Conservation (phyloP, 108 stramenopile species). For the Nitzschia palea region DNA sequence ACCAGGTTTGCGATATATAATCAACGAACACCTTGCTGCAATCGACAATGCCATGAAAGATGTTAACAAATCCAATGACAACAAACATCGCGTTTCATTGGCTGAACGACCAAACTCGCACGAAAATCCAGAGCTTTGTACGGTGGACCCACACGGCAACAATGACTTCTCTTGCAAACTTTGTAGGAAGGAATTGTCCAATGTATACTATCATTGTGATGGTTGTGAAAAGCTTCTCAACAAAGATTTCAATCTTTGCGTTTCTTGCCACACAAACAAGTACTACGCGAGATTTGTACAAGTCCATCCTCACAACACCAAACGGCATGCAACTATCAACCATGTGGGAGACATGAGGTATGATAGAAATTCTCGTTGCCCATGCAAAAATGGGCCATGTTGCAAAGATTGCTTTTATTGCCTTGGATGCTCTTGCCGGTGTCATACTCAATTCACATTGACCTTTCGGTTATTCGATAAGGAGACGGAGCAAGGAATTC, state of each 20-base stretch:
- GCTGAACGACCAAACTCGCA: conserved; percentile 26
- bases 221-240: conserved; percentile 82
- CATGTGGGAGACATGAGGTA: conserved; percentile 48
- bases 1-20: conserved; percentile 26
- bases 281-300: conserved; percentile 25
- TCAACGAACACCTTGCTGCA: conserved; percentile 17
- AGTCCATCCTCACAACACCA: conserved; percentile 60
- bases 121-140: conserved; percentile 28
- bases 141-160: conserved; percentile 54
- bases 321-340: conserved; percentile 49
- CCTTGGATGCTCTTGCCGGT: conserved; percentile 71
- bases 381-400: conserved; percentile 63
- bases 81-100: conserved; percentile 17
- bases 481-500: conserved; percentile 37
- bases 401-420: conserved; percentile 58
- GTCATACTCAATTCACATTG: conserved; percentile 67
- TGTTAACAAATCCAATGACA: not conserved
- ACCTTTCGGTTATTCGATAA: conserved; percentile 55
- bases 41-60: conserved; percentile 3
- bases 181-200: conserved; percentile 76
- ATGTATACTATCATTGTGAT: conserved; percentile 86
- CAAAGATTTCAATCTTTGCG: conserved; percentile 86
- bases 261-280: conserved; percentile 61
- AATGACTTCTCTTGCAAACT: conserved; percentile 70
- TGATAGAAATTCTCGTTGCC: conserved; percentile 44